Evolutionary conservation across 2,329 filamentous ascomycete genomes (phyloP), one percentile per base, ranked within the genome.

Genomic region (Bertia moriformis): DNA sequence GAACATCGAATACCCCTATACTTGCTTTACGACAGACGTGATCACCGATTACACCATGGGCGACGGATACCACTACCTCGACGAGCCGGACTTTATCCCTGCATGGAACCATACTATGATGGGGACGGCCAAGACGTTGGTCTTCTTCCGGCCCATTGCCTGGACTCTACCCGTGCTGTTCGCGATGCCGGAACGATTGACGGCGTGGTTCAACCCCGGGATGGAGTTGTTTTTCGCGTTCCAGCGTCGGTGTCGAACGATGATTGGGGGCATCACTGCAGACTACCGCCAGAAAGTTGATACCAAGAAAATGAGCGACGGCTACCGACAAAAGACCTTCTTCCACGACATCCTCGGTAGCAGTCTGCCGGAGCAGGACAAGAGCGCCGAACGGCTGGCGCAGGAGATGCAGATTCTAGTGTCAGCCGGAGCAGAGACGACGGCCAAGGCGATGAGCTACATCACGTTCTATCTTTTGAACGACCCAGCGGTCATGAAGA

Each of bases 391-490:
- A 12, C 49, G 59, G 1, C 46, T 63, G 1, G 50, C 51, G 7
- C 50, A 61, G 3, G 63, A 66, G 33, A 60, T 54, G 0, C 54
- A 55, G 17, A 45, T 51, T 3, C 43, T 66, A 15, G 38, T 63
- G 0, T 44, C 50, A 2, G 62, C 32, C 12, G 32, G 32, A 7
- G 10, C 15, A 7, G 32, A 35, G 32, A 35, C 32, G 12, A 35
- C 32, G 12, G 32, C 32, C 24, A 29, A 29, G 24, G 24, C 24
- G 10, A 29, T 29, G 10, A n/a, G 10, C 24, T 29, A 29, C n/a
- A 29, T 29, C n/a, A 10, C 15, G 10, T 29, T 29, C n/a, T 29
- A 29, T n/a, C 24, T 29, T 10, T n/a, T 29, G 24, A 29, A 29
- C n/a, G 24, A 29, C n/a, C 24, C 24, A 10, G n/a, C 24, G 24